Base-by-base conservation (phyloP, 1,284 basidiomycete species). In the Cryptococcus maquisensis region DNA sequence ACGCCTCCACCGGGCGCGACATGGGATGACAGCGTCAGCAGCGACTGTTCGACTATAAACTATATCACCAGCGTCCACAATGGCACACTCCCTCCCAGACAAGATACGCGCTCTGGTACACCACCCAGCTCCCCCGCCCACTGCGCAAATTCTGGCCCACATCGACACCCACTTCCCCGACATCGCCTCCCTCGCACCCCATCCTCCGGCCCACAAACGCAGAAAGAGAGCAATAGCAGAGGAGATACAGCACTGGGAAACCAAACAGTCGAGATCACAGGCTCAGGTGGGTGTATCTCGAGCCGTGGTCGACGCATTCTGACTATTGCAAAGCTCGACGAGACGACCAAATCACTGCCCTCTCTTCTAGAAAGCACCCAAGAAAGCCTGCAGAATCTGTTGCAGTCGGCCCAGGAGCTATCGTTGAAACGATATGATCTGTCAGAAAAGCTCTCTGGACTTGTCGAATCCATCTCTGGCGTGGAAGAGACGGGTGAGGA, bases 341-440 rank as follows among this genome's bases (percentile, higher is more conserved):
- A 56, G 8, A 70, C 68, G 1, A 56, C 60, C n/a, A 47, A 55
- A 1, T 55, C 51, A 9, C 57, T 76, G 4, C 72, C 69, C 0
- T 32, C 42, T n/a, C 60, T 69, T 0, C 63, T 73, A 2, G 57
- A 60, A 15, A 51, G 56, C 1, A 68, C 71, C 2, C 67, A 68
- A 16, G 49, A 49, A 1, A 49, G 55, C 16, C 60, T 76, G 0
- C 62, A 63, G n/a, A 43, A 18, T 9, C 55, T 75, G 3, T 76
- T 88, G 13, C 75, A 81, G 49, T 81, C 82, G 12, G 86, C 88
- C 0, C 85, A 88, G 64, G 82, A 85, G 50, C 77, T 90, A 35
- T 84, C 86, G 0, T 78, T 88, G n/a, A 75, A 86, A 36, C 81
- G 89, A 23, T 88, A 90, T 71, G 82, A 82, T 16, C 62, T 75